Base-by-base conservation (phyloP, 805 yeast genomes). In the Cyberlindnera euphorbiiphila region DNA sequence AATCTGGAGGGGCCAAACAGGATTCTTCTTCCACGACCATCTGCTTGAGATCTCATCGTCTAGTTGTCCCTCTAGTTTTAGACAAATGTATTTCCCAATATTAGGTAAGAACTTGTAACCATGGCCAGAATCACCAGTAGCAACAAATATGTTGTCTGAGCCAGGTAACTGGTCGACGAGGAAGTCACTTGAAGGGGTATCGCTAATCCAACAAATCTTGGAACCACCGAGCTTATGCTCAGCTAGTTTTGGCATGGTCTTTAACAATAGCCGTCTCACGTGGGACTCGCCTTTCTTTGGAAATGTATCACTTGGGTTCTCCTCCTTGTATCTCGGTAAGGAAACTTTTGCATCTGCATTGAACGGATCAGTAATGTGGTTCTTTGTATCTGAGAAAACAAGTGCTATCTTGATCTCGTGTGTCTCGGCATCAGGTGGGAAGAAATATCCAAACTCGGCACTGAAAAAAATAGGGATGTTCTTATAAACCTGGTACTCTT, bases 121-220 rank as follows among this genome's bases (percentile, higher is more conserved):
- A 49, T 70, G 75, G 8, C 74, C 72, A 4, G 74, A 63, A 46
- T 70, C 75, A 13, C 76, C 76, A 9, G 69, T 57, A 0, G 72
- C 73, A n/a, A 71, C 64, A 34, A 43, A 59, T 2, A 66, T 53
- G 19, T 60, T 61, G 0, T 37, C 28, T 13, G 44, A 43, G 2
- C 47, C 46, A 2, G 74, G 75, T 16, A 64, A 57, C 19, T 41
- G 41, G 43, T 68, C 71, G 16, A 70, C 61, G 11, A 70, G 49
- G 37, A 68, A 69, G 39, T 69, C 62, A 7, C 65, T 55, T 38
- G 65, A 64, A 8, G 63, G 45, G 6, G 74, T 61, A 41, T 71
- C 74, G 15, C 58, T 42, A 30, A 66, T 59, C 72, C 72, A 68
- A 46, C 71, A 67, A 6, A 57, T 45, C 36, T 65, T 67, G 16